Evolutionary conservation across 139 green algal genomes (phyloP).

Genomic region (Coelastrella sp.): DNA sequence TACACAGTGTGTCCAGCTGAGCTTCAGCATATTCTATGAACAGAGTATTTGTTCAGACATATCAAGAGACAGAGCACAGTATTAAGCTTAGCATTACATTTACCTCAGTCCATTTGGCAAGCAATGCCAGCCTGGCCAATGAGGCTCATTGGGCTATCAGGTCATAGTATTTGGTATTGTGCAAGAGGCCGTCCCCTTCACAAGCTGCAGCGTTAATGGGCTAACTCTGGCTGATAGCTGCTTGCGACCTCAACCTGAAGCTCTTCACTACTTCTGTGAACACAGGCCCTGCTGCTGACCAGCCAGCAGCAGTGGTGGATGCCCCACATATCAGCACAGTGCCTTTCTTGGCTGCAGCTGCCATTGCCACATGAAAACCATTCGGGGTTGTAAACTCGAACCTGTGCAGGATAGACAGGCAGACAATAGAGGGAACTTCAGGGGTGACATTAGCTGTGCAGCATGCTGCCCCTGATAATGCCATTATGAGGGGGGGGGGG

Average conservation of each 20-base stretch:
- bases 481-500: too few species aligned
- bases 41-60: too few species aligned
- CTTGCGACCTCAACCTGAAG: slow-evolving; percentile 25
- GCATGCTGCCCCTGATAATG: not conserved
- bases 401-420: slow-evolving; percentile 24
- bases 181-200: not conserved
- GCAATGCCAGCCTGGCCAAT: not conserved
- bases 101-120: not conserved
- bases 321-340: slow-evolving; percentile 48
- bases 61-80: too few species aligned
- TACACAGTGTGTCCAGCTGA: too few species aligned
- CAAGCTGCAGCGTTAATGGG: not conserved
- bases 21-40: too few species aligned
- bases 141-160: not conserved
- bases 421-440: not conserved
- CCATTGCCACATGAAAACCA: slow-evolving; percentile 52
- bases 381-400: slow-evolving; percentile 54
- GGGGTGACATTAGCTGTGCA: not conserved
- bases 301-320: slow-evolving; percentile 11
- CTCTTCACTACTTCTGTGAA: slow-evolving; percentile 22
- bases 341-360: slow-evolving; percentile 49
- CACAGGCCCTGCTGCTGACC: not conserved
- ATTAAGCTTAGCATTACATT: too few species aligned
- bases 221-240: not conserved
- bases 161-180: not conserved